Percentiles rank a stretch among this genome's conserved stretches.
These are phyloP conservation scores for Trapa incisa DNA, from an alignment of 345 rosid species.

Conservation along the genomic window DNA sequence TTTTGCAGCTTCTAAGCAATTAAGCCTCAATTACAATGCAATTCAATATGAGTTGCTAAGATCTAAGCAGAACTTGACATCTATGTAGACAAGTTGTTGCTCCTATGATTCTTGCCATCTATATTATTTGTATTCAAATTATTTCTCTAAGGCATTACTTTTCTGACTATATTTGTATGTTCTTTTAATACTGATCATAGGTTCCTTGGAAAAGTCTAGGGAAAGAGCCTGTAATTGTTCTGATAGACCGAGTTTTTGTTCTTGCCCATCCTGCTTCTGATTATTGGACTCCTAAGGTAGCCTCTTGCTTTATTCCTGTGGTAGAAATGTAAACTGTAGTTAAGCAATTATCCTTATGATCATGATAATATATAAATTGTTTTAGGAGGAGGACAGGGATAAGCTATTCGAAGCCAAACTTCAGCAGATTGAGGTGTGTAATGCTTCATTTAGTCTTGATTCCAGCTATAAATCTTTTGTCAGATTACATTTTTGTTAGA, in stretches of 20 bases:
- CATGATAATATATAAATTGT: slow-evolving; percentile 1
- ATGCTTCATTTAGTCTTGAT: not conserved
- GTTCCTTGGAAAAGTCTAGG: slow-evolving; percentile 99
- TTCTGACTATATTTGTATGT: not conserved
- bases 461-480: not conserved
- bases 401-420: slow-evolving; percentile 81
- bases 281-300: slow-evolving; percentile 50
- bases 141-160: not conserved
- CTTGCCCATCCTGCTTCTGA: slow-evolving; percentile 73
- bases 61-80: not conserved
- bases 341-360: not conserved
- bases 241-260: slow-evolving; percentile 80
- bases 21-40: not conserved
- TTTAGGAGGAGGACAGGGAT: slow-evolving; percentile 71
- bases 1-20: not conserved
- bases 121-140: too few relatives aligned
- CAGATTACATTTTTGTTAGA: not conserved
- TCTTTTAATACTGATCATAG: slow-evolving; percentile 23
- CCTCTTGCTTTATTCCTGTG: slow-evolving; percentile 4
- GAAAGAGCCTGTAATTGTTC: slow-evolving; percentile 91
- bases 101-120: too few relatives aligned
- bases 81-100: too few relatives aligned
- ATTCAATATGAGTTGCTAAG: not conserved
- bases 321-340: not conserved
- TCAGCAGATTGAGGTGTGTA: slow-evolving; percentile 80